These are phyloP conservation scores for Blastobotrys peoriensis DNA, from an alignment of 805 yeast species.

Conservation along the genomic window DNA sequence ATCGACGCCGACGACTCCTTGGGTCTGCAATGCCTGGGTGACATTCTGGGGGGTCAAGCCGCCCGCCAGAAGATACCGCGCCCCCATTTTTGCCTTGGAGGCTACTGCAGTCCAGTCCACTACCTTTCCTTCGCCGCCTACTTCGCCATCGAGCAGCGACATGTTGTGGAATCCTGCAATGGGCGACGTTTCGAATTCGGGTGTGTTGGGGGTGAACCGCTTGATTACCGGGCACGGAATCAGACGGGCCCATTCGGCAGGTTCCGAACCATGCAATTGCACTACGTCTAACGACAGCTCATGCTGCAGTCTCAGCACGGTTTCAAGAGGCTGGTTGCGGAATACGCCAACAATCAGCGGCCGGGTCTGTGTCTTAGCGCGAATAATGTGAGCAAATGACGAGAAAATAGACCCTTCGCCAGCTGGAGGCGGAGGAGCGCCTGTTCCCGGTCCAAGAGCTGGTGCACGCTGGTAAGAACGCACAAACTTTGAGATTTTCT, in stretches of 20 bases:
- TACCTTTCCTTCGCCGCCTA: conserved; percentile 86
- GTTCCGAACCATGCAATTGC: conserved; percentile 81
- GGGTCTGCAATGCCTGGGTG: conserved; percentile 38
- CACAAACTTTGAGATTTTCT: conserved; percentile 36
- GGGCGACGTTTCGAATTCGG: conserved; percentile 31
- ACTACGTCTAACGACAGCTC: conserved; percentile 63
- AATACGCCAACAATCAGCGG: conserved; percentile 87
- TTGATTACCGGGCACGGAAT: conserved; percentile 59
- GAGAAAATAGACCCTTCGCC: conserved; percentile 15
- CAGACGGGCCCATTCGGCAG: conserved; percentile 38
- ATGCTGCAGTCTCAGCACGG: conserved; percentile 40
- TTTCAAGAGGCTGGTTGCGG: conserved; percentile 67
- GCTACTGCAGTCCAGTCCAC: conserved; percentile 63
- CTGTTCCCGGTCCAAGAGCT: conserved; percentile 38
- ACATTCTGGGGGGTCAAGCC: conserved; percentile 81
- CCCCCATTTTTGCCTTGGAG: conserved; percentile 33
- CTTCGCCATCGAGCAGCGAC: conserved; percentile 76
- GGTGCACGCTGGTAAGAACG: conserved; percentile 11
- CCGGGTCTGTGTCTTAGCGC: conserved; percentile 34
- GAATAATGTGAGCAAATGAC: conserved; percentile 10
- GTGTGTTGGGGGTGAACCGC: conserved; percentile 56
- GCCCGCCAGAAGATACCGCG: conserved; percentile 70
- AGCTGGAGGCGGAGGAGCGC: conserved; percentile 33
- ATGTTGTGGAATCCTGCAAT: conserved; percentile 39
- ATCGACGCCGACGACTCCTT: conserved; percentile 81